phyloP scores from a whole-genome alignment of 768 basidiomycete species.

The Obba rivulosa region DNA sequence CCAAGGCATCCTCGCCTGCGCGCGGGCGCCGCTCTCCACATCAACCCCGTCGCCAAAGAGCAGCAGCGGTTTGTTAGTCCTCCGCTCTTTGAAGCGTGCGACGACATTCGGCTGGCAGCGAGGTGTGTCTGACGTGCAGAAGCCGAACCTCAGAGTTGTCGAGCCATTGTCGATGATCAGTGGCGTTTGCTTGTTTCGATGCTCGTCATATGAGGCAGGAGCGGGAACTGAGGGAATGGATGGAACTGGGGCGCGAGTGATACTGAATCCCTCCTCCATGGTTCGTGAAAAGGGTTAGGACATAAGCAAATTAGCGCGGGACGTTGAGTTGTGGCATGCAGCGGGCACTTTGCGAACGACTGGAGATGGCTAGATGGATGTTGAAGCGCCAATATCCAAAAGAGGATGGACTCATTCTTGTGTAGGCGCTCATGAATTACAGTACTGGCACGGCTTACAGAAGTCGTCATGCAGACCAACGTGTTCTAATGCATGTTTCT shows the following conservation, averaged over 20 bases:
- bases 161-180: constrained; percentile 91
- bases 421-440: too few relatives aligned
- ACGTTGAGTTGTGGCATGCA: too few relatives aligned
- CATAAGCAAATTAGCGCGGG: too few relatives aligned
- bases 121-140: constrained; percentile 56
- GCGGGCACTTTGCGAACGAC: too few relatives aligned
- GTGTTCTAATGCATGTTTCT: too few relatives aligned
- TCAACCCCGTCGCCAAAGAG: constrained; percentile 89
- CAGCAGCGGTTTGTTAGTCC: constrained; percentile 72
- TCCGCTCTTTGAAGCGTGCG: constrained; percentile 87
- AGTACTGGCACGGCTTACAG: too few relatives aligned
- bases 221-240: constrained; percentile 29
- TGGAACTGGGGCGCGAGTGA: constrained; percentile 19
- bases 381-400: too few relatives aligned
- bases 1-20: constrained; percentile 79
- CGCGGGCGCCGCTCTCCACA: constrained; percentile 75
- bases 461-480: too few relatives aligned
- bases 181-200: constrained; percentile 50
- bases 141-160: constrained; percentile 78
- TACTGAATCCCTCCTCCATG: constrained; percentile 7
- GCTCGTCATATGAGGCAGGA: constrained; percentile 44
- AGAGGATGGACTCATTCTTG: too few relatives aligned
- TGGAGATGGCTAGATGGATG: too few relatives aligned
- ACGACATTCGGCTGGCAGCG: constrained; percentile 65
- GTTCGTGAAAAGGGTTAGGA: background rate